Evolutionary conservation across 78 protist genomes (phyloP), one percentile per base, ranked within the genome.

Genomic region (Paratrimastix pyriformis): DNA sequence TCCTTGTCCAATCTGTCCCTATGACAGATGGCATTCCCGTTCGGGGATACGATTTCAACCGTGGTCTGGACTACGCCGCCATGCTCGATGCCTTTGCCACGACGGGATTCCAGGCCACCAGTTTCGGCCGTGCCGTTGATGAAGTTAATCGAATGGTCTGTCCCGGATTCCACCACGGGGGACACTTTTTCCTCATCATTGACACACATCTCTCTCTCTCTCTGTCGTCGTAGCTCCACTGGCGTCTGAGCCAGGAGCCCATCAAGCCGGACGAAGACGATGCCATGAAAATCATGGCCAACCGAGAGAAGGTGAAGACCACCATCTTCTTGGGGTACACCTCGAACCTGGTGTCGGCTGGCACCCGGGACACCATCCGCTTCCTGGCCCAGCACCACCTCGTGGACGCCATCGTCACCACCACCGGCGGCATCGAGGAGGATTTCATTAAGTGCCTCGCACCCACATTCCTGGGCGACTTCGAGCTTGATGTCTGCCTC

Each of bases 401-500:
- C 76, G 81, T 91, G n/a, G 91, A 89, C 65, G 79, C 9, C 43
- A 73, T 97, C 35, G 98, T 97, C n/a, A 29, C 98, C 0, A 89
- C 99, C 0, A 97, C 96, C 0, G 99, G 99, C 15, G 99, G 99
- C 38, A 62, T 97, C 15, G 99, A 97, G 62, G 99, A 97, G 68
- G 99, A 97, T 54, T 81, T 97, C 62, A 96, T 97, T 74, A 96
- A 96, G 81, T 96, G 99, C 85, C 44, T 97, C 18, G 97, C 91
- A 1, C 94, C 87, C 15, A 91, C 96, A 15, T 89, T 80, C 39
- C 6, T 90, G 24, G 99, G 98, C 11, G 97, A 87, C 57, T 97
- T 97, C 64, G 24, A 59, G 24, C 54, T 96, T 43, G 13, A 35
- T 4, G 99, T 78, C 26, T 7, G 43, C 26, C 3, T 3, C 29